Percentiles rank a stretch among this genome's conserved stretches.
Conservation (phyloP, 805 yeast genomes). For the Ogataea nakhonphanomensis region DNA sequence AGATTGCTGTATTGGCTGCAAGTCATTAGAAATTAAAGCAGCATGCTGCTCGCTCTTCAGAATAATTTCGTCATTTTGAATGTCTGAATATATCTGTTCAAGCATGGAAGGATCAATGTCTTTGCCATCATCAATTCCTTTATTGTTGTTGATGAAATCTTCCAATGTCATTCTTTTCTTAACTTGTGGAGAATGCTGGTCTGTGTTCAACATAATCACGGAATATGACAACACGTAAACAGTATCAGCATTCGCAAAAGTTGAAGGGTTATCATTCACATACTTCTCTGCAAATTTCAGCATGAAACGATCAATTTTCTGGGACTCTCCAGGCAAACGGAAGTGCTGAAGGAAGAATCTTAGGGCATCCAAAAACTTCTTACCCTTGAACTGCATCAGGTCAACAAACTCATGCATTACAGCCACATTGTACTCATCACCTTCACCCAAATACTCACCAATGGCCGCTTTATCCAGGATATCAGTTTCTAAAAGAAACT, state of each 20-base stretch:
- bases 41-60: conserved; percentile 92
- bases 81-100: conserved; percentile 69
- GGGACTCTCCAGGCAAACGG: conserved; percentile 97
- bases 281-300: conserved; percentile 93
- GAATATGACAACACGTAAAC: conserved; percentile 92
- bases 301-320: conserved; percentile 95
- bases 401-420: conserved; percentile 95
- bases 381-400: conserved; percentile 67
- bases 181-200: conserved; percentile 84
- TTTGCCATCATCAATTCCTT: conserved; percentile 89
- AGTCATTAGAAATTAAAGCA: conserved; percentile 71
- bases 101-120: conserved; percentile 76
- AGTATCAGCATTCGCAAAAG: conserved; percentile 88
- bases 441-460: conserved; percentile 93
- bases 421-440: conserved; percentile 69
- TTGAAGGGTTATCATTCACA: conserved; percentile 81
- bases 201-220: conserved; percentile 89
- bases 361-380: conserved; percentile 80
- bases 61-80: conserved; percentile 80
- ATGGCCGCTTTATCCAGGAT: conserved; percentile 78
- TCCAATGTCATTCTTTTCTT: conserved; percentile 84
- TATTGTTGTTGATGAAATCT: conserved; percentile 80
- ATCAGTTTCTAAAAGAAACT: conserved; percentile 61
- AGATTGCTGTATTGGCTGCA: conserved; percentile 32
- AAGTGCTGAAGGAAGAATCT: conserved; percentile 81